These are phyloP conservation scores for Boechera stricta DNA, from an alignment of 345 rosid genomes.

Conservation along the genomic window DNA sequence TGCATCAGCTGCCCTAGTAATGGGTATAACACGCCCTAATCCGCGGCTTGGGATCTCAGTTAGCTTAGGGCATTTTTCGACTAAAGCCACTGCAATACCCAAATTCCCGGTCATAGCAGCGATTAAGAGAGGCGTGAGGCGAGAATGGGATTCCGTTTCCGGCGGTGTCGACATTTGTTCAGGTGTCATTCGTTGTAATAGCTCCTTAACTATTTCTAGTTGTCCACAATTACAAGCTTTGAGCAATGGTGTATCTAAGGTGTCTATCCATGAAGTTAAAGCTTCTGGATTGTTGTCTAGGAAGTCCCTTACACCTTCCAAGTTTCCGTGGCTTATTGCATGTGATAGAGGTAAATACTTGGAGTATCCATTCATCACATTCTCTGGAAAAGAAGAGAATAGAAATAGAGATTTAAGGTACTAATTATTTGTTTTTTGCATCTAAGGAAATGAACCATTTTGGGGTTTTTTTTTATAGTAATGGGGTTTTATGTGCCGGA, in stretches of 20 bases:
- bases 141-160: background rate
- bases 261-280: slow-evolving; percentile 15
- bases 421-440: too few relatives aligned
- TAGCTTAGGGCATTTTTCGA: background rate
- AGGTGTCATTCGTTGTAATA: slow-evolving; percentile 3
- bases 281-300: slow-evolving; percentile 14
- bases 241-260: slow-evolving; percentile 10
- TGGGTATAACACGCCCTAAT: background rate
- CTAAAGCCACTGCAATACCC: background rate
- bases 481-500: too few relatives aligned
- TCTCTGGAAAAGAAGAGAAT: background rate
- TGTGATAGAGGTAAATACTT: background rate
- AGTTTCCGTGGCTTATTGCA: slow-evolving; percentile 21
- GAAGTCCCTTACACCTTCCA: background rate
- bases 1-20: background rate
- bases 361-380: background rate
- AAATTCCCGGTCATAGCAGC: slow-evolving; percentile 9
- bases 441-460: too few relatives aligned
- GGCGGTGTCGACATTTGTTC: background rate
- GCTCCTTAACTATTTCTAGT: slow-evolving; percentile 8
- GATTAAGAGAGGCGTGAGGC: background rate
- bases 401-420: background rate
- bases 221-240: slow-evolving; percentile 27
- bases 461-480: too few relatives aligned
- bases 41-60: background rate